phyloP scores from a whole-genome alignment of 1,284 basidiomycete genomes.

The Moniliella sp. region DNA sequence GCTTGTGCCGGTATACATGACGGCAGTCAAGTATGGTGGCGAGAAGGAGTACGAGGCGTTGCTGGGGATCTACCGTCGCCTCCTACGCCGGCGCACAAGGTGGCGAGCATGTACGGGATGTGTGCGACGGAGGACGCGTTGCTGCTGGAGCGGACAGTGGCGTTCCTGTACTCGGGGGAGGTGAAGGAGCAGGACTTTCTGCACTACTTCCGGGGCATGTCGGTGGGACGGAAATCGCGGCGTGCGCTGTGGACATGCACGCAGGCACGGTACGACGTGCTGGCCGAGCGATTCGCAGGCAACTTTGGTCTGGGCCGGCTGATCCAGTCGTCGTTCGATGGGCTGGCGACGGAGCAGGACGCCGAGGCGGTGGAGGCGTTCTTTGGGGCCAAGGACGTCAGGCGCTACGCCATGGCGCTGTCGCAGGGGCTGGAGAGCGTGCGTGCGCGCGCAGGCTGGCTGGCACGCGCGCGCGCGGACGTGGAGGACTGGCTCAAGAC shows the following conservation, averaged over 20 bases:
- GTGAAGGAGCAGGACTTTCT: conserved; percentile 35
- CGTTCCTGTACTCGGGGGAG: conserved; percentile 19
- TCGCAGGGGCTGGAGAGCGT: conserved; percentile 50
- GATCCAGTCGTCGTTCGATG: conserved; percentile 41
- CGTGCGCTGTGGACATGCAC: conserved; percentile 31
- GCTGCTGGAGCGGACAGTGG: conserved; percentile 30
- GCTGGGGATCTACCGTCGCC: conserved; percentile 46
- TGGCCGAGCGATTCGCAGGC: conserved; percentile 45
- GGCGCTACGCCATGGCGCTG: conserved; percentile 41
- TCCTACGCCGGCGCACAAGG: conserved; percentile 38
- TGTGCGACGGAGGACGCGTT: conserved; percentile 17
- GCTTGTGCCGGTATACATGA: conserved; percentile 12
- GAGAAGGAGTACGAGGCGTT: conserved; percentile 44
- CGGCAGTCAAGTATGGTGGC: conserved; percentile 52
- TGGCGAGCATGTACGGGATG: conserved; percentile 32
- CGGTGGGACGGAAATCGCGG: conserved; percentile 24
- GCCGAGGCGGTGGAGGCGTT: conserved; percentile 46
- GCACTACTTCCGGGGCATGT: conserved; percentile 30
- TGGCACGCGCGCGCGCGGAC: conserved; percentile 44
- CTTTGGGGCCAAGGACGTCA: conserved; percentile 35
- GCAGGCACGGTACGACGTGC: conserved; percentile 25
- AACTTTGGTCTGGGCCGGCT: conserved; percentile 28
- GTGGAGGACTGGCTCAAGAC: conserved; percentile 42
- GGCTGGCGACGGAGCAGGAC: conserved; percentile 52
- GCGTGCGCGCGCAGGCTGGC: conserved; percentile 42